Base-by-base conservation (phyloP, 768 basidiomycete species). In the Cystobasidium onofrii region DNA sequence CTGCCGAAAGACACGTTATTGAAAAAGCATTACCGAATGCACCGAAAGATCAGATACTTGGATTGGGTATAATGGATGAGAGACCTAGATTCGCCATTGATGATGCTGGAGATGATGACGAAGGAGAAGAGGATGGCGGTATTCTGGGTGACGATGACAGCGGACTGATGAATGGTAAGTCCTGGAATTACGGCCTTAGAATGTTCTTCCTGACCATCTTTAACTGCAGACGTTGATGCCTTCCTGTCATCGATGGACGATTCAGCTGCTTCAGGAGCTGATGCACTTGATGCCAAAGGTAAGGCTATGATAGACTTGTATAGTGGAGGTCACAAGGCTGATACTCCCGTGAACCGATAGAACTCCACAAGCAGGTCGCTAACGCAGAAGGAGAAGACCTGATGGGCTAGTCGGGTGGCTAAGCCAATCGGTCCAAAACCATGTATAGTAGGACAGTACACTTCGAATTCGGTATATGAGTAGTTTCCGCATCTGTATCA, bases 11-110 rank as follows among this genome's bases (percentile, higher is more conserved):
- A 64, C 63, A 76, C 69, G 39, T 78, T 77, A 17, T 76, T 76
- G 63, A 78, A 54, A 72, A 80, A 18, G 79, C 62, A 74, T 79
- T 34, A 80, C 81, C 76, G 78, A 80, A 72, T 78, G 76, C 80
- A 85, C 88, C 6, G 85, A 89, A 83, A 83, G 41, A 76, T 91
- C 61, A 84, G 88, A 77, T 88, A 88, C 0, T 90, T 89, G 64
- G 89, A 87, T 76, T 89, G 89, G 36, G 90, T 90, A 34, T 84
- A 92, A 57, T 89, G 94, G 54, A 71, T 89, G 90, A 95, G 80
- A 84, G 95, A 52, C 92, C 91, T 29, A 89, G 89, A 76, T 99
- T 99, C 80, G 92, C 92, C n/a, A 96, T 98, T 74, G 96, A 99
- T 79, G 92, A 93, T 81, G 91, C 88, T 1, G 89, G 88, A 65